phyloP scores from a whole-genome alignment of 495 filamentous ascomycete species.

The Penicillium bovifimosum region DNA sequence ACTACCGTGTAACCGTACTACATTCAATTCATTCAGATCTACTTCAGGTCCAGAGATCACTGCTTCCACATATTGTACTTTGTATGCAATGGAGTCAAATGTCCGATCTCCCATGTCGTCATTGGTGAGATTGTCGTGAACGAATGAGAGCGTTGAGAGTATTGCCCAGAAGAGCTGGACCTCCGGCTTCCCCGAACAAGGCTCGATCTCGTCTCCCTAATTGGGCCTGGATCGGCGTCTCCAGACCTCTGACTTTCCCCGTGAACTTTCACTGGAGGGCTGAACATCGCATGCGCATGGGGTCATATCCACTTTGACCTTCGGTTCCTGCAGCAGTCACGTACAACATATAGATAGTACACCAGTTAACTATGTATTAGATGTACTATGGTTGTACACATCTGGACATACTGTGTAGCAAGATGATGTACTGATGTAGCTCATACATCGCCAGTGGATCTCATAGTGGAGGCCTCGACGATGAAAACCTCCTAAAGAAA shows the following conservation, averaged over 20 bases:
- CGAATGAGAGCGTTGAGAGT: too few relatives aligned
- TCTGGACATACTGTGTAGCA: too few relatives aligned
- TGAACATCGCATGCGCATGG: not conserved
- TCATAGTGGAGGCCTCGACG: slow-evolving; percentile 11
- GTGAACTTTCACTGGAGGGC: not conserved
- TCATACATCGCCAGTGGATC: not conserved
- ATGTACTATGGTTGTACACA: not conserved
- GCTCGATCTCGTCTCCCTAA: slow-evolving; percentile 8
- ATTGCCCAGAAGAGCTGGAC: not conserved
- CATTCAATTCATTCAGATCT: too few relatives aligned
- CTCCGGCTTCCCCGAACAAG: slow-evolving; percentile 11
- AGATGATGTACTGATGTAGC: too few relatives aligned
- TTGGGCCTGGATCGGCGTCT: slow-evolving; percentile 17
- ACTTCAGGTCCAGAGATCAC: too few relatives aligned
- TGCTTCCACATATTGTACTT: too few relatives aligned
- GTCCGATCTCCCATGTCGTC: not conserved
- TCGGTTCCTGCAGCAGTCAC: slow-evolving; percentile 1
- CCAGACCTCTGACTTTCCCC: not conserved
- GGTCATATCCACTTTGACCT: not conserved
- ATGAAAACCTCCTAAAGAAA: slow-evolving; percentile 11
- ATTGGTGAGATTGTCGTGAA: not conserved
- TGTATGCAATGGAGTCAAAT: not conserved
- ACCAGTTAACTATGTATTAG: not conserved
- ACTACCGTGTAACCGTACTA: too few relatives aligned
- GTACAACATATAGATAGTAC: not conserved